Evolutionary conservation across 2,329 filamentous ascomycete genomes (phyloP).

Genomic region (Waltergamsia citrina): DNA sequence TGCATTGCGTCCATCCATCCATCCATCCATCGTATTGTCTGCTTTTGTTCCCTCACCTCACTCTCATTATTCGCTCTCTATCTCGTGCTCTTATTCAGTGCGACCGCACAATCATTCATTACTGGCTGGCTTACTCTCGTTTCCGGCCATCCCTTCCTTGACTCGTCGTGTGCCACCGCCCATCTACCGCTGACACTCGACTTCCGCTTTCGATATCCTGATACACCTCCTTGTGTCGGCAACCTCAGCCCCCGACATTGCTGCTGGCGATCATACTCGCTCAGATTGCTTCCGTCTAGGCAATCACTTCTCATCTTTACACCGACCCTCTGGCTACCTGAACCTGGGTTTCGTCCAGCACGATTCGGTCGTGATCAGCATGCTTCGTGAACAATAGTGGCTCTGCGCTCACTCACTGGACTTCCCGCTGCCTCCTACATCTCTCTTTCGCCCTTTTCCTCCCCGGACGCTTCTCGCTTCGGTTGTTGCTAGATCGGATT

Average conservation of each 20-base stretch:
- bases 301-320: not conserved
- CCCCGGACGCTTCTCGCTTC: too few relatives aligned
- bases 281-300: not conserved
- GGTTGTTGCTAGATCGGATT: not conserved
- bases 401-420: too few relatives aligned
- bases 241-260: not conserved
- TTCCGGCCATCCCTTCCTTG: not conserved
- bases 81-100: too few relatives aligned
- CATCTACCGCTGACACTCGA: not conserved
- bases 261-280: not conserved
- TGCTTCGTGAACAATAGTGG: not conserved
- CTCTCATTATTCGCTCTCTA: too few relatives aligned
- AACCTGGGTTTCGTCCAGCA: not conserved
- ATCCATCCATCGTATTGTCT: too few relatives aligned
- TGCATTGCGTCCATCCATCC: too few relatives aligned
- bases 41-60: too few relatives aligned
- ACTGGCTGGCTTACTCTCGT: too few relatives aligned
- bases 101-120: too few relatives aligned
- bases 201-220: slow-evolving; percentile 1
- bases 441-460: not conserved
- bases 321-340: too few relatives aligned
- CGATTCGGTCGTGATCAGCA: not conserved
- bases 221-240: not conserved
- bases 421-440: too few relatives aligned
- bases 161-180: not conserved